phyloP scores from a whole-genome alignment of 164 flowering plant species.

The Vitis riparia region DNA sequence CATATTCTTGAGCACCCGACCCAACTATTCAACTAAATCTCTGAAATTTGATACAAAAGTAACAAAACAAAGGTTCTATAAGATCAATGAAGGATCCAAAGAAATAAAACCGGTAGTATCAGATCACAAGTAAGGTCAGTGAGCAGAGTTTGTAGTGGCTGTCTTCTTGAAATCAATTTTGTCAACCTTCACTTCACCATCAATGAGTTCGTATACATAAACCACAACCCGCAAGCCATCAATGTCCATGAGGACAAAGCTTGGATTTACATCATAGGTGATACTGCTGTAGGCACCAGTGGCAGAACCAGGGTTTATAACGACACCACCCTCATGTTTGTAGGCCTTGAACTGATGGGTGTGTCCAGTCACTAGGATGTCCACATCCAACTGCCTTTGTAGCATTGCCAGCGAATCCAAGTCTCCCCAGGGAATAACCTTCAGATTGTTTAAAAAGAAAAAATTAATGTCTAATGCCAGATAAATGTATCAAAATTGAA shows the following conservation, averaged over 20 bases:
- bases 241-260: slow-evolving; percentile 88
- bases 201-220: slow-evolving; percentile 85
- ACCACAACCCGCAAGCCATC: slow-evolving; percentile 82
- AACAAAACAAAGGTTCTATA: no score
- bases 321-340: slow-evolving; percentile 90
- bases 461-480: no score
- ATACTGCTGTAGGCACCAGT: slow-evolving; percentile 85
- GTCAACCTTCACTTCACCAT: slow-evolving; percentile 92
- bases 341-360: slow-evolving; percentile 89
- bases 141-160: slow-evolving; percentile 30
- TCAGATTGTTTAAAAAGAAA: slow-evolving; percentile 1
- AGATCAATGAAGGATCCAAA: no score
- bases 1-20: no score
- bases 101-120: no score
- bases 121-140: no score
- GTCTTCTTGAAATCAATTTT: slow-evolving; percentile 86
- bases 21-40: no score
- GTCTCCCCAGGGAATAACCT: slow-evolving; percentile 98
- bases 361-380: slow-evolving; percentile 91
- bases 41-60: no score
- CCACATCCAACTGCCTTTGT: slow-evolving; percentile 95
- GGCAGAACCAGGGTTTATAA: slow-evolving; percentile 86
- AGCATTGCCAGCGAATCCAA: slow-evolving; percentile 94
- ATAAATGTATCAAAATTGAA: no score
- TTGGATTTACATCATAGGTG: slow-evolving; percentile 85